Base-by-base conservation (phyloP, 2,329 filamentous ascomycete species). In the Aspergillus japonicus region DNA sequence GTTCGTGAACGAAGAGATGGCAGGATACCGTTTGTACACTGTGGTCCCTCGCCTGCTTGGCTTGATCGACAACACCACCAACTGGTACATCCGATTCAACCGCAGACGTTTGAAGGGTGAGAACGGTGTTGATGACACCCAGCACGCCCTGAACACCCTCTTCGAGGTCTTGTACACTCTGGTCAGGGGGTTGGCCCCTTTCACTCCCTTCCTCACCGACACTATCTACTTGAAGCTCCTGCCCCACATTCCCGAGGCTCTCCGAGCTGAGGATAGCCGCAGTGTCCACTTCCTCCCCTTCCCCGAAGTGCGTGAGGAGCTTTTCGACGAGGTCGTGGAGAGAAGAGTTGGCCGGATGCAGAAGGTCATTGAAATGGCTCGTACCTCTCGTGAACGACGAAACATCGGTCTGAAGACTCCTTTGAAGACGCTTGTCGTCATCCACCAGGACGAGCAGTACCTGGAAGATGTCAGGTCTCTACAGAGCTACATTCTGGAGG, bases 21-120 rank as follows among this genome's bases (percentile, higher is more conserved):
- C 71, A 82, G 88, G 80, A 6, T 92, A 92, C 73, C 88, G 90
- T 47, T 78, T 93, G 39, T 98, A 97, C 77, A 98, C 93, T 1
- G 94, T 98, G 49, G 92, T 96, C 49, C 93, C 93, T 7, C 85
- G 90, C 64, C 80, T 98, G 61, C 83, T 96, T 19, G 85, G 84
- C 59, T 84, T 96, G 70, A 96, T 97, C 65, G 94, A 97, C 71
- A 92, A 96, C 77, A 92, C 91, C 4, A 97, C 93, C n/a, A 98
- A 98, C 78, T 97, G 93, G 93, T 97, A 97, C 78, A 97, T 97
- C 74, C 86, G 92, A 62, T 96, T 96, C 81, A 97, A 97, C 81
- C 86, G 93, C 57, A 90, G 90, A 75, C 87, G 93, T 57, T 82
- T 96, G 66, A 97, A 96, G 86, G 93, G 93, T 48, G 92, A 96